Evolutionary conservation across 208 protist species (phyloP), one percentile per base, ranked within the genome.

Genomic region (Acanthamoeba triangularis): DNA sequence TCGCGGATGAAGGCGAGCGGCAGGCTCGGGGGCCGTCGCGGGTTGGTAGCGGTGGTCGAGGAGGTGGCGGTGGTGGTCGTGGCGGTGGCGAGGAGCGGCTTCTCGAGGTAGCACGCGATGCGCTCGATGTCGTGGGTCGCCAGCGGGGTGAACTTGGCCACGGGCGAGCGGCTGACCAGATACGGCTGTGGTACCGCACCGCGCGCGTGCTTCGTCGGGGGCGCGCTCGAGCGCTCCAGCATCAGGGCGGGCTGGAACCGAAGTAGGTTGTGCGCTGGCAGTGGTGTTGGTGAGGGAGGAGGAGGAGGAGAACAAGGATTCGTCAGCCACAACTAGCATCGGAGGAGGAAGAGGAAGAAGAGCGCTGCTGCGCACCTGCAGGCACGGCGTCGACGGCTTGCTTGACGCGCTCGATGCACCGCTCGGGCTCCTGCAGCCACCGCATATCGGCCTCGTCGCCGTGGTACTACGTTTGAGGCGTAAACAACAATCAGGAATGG

Each of bases 241-340:
- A 82, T 82, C 37, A 82, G 14, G 10, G 74, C 28, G 41, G 74
- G 74, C 33, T 82, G 74, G 74, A 82, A 82, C 11, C 74, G 74
- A 49, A 82, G 74, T 1, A 82, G 74, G 6, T 5, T 11, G 25
- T 82, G 74, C 1, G 30, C 74, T 82, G 35, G 1, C 14, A n/a
- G n/a, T n/a, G 20, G 30, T 61, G 16, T 30, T 30, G 65, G 2
- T 33, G 28, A 8, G 44, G 10, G 74, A 82, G 18, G 74, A 82
- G 14, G 23, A n/a, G n/a, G n/a, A n/a, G 28, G 10, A 72, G 20
- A 25, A 30, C 7, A 72, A 72, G 20, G 65, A 20, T 2, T 30
- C 63, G 6, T 69, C 20, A 13, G 10, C 65, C 54, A 25, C 54
- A 6, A 61, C 20, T 41, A 41, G 1, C 14, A 28, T 65, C 20